Evolutionary conservation across 2,329 filamentous ascomycete genomes (phyloP).

Genomic region (Cordyceps cicadae): DNA sequence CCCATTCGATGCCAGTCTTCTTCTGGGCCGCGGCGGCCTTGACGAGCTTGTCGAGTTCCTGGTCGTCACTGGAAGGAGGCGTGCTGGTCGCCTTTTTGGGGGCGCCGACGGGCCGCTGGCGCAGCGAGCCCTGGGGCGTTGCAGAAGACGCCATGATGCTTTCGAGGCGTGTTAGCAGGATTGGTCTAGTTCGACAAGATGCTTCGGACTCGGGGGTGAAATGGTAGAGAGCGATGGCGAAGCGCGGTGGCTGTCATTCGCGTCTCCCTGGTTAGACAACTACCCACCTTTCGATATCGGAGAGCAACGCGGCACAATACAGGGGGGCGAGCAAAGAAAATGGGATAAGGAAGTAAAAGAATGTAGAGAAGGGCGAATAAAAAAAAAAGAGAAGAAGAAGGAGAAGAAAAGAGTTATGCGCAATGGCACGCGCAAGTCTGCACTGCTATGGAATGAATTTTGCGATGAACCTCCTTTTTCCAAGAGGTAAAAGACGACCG

Average conservation of each 20-base stretch:
- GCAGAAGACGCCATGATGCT: constrained; percentile 39
- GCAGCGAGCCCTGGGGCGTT: constrained; percentile 49
- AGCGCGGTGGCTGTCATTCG: background rate
- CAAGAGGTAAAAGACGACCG: constrained; percentile 5
- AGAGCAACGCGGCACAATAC: constrained; percentile 8
- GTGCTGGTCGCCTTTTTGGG: constrained; percentile 38
- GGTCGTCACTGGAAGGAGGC: constrained; percentile 25
- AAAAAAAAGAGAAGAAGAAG: background rate
- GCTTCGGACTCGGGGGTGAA: background rate
- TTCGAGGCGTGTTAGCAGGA: background rate
- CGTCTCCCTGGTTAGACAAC: background rate
- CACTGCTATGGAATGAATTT: constrained; percentile 17
- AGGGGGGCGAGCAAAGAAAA: constrained; percentile 13
- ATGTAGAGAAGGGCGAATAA: constrained; percentile 5
- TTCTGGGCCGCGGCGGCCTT: constrained; percentile 28
- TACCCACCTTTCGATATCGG: constrained; percentile 8
- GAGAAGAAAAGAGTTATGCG: background rate
- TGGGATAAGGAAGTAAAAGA: constrained; percentile 14
- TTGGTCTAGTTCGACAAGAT: background rate
- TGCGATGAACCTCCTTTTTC: constrained; percentile 11
- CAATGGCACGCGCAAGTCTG: constrained; percentile 4
- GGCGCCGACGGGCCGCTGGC: constrained; percentile 47
- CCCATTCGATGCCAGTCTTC: constrained; percentile 55
- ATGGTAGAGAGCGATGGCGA: background rate
- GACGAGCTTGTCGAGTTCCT: constrained; percentile 43